Evolutionary conservation across 306 rosid species (phyloP), one percentile per base, ranked within the genome.

Genomic region (Rosa chinensis): DNA sequence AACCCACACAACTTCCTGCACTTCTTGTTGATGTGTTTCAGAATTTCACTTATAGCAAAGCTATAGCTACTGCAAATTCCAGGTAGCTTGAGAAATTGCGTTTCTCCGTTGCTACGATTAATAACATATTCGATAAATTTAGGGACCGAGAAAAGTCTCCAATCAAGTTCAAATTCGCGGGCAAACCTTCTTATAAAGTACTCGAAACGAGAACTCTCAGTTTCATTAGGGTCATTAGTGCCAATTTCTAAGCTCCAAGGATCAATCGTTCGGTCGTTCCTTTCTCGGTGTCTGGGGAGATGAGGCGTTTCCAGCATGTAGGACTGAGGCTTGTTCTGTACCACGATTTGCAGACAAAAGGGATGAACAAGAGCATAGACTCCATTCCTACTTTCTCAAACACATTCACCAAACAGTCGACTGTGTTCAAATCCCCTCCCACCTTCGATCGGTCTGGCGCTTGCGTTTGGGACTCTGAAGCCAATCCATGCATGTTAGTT

Each of bases 281-380:
- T 21, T 21, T 59, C 66, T 3, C 14, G 25, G 66, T n/a, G 66
- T 59, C 58, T 1, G 75, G 58, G 44, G 49, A 72, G 47, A 35
- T 20, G 28, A 72, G 42, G 45, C 21, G 23, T 7, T 70, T 9
- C 58, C 58, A 48, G 62, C 45, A 72, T 2, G 21, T 8, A 16
- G 76, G 62, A 55, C 8, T 52, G 23, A 3, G 25, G 76, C 44
- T 72, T 10, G 76, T 37, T 72, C 4, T 14, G 62, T 49, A 50
- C 63, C 76, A 72, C 4, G 76, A 28, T n/a, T 72, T 49, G 45
- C 76, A 72, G 62, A 72, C 63, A 14, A 49, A 72, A 5, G 76
- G 76, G 44, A 72, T 42, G 44, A 8, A 35, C 4, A 32, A 17
- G 76, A 72, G 44, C 28, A 72, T 21, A 1, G 76, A 49, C 28